A percentile compares a stretch with the other conserved stretches of the same genome.
Evolutionary conservation across 1,284 basidiomycete species (phyloP).

Genomic region (Wolfiporia cocos): DNA sequence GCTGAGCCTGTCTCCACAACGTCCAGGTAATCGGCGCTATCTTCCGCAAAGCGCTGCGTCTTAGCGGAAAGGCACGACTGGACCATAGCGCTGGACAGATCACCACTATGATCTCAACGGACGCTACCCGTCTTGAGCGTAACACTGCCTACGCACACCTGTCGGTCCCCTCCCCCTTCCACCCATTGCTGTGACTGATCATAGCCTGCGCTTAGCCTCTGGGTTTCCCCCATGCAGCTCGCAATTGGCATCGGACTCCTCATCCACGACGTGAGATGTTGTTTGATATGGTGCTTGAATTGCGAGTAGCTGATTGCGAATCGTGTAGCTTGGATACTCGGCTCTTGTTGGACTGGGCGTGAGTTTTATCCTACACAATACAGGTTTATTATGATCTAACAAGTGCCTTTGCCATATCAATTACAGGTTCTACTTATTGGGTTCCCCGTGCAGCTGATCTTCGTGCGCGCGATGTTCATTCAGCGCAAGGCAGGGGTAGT

Average conservation of each 20-base stretch:
- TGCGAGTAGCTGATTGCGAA: no score
- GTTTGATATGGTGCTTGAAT: no score
- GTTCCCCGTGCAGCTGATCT: slow-evolving; percentile 57
- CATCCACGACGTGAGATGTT: slow-evolving; percentile 50
- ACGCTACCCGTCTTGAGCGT: slow-evolving; percentile 46
- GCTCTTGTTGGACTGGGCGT: slow-evolving; percentile 69
- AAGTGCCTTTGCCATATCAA: neutral
- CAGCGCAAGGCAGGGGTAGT: slow-evolving; percentile 62
- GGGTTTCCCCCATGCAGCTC: slow-evolving; percentile 56
- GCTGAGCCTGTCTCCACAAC: neutral
- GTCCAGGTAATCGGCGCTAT: slow-evolving; percentile 57
- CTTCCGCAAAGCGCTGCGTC: slow-evolving; percentile 65
- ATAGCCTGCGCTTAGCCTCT: slow-evolving; percentile 31
- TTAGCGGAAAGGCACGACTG: slow-evolving; percentile 59
- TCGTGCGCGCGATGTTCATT: slow-evolving; percentile 59
- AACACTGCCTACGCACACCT: slow-evolving; percentile 43
- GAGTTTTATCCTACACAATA: slow-evolving; percentile 19
- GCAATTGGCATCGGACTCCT: slow-evolving; percentile 61
- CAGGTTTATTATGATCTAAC: neutral
- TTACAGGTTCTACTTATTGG: slow-evolving; percentile 45
- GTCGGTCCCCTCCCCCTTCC: slow-evolving; percentile 27
- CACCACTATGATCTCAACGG: slow-evolving; percentile 67
- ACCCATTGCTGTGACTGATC: slow-evolving; percentile 8
- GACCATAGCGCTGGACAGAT: slow-evolving; percentile 61
- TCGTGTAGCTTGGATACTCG: slow-evolving; percentile 56